Evolutionary conservation across 805 yeast species (phyloP).

Genomic region (Komagataella pseudopastoris): DNA sequence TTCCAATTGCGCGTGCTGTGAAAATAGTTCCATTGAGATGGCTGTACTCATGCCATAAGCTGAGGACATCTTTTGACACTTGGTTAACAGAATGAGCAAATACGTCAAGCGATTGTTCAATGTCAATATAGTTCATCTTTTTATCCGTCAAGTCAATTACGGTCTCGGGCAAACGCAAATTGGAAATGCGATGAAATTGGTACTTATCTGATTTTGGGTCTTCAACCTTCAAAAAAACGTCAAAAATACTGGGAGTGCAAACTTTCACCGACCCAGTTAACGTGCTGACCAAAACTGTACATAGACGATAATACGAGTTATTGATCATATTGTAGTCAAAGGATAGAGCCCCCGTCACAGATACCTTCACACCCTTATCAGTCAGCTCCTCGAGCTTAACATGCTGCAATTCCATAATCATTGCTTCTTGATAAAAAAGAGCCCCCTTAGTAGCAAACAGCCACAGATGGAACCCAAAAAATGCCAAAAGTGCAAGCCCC

Average conservation of each 20-base stretch:
- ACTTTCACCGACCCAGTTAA: neutral
- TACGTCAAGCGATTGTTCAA: neutral
- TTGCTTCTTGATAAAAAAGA: neutral
- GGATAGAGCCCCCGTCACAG: neutral
- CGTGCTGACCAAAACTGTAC: slow-evolving; percentile 1
- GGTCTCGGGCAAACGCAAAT: neutral
- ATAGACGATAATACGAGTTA: slow-evolving; percentile 1
- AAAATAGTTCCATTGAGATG: neutral
- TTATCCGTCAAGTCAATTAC: neutral
- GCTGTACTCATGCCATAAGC: neutral
- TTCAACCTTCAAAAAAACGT: neutral
- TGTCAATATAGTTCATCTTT: neutral
- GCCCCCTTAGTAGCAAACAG: neutral
- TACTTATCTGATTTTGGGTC: neutral
- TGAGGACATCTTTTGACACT: neutral
- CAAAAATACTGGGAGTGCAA: neutral
- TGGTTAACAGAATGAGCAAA: neutral
- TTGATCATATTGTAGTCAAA: slow-evolving; percentile 3
- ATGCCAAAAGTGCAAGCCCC: neutral
- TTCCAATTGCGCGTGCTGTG: neutral
- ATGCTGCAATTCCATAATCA: neutral
- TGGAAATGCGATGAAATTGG: neutral
- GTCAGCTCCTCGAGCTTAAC: slow-evolving; percentile 1
- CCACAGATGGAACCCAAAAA: neutral
- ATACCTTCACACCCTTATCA: slow-evolving; percentile 2